A percentile compares a stretch with the other conserved stretches of the same genome.
Conservation (phyloP, 1,284 basidiomycete genomes). For the Leucoagaricus sp. region DNA sequence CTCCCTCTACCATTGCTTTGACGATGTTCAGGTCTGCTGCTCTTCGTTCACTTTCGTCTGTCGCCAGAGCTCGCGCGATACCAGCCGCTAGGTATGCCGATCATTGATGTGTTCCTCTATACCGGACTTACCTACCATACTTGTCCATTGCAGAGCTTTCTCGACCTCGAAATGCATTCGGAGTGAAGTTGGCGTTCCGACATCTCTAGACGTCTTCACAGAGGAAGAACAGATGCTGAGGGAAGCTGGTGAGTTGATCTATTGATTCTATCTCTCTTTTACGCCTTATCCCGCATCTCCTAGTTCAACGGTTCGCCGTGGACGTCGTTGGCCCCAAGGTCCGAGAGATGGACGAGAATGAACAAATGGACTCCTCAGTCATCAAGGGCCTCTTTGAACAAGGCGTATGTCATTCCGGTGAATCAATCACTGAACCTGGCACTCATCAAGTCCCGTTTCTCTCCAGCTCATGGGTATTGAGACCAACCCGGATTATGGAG, state of each 20-base stretch:
- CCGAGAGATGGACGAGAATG: constrained; percentile 97
- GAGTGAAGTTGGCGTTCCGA: constrained; percentile 36
- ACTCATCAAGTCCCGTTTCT: constrained; percentile 1
- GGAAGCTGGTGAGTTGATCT: constrained; percentile 68
- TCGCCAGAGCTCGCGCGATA: constrained; percentile 14
- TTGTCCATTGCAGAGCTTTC: constrained; percentile 34
- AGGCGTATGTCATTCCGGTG: constrained; percentile 62
- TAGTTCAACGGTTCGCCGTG: constrained; percentile 85
- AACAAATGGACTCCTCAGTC: constrained; percentile 89
- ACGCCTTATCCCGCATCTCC: constrained; percentile 3
- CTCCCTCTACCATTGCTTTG: background rate
- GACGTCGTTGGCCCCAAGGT: constrained; percentile 92
- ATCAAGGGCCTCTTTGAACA: constrained; percentile 94
- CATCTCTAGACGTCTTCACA: constrained; percentile 79
- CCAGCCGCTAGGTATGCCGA: constrained; percentile 18
- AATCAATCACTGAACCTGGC: background rate
- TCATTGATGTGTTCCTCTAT: background rate
- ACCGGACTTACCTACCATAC: background rate
- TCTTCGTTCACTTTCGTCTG: constrained; percentile 13
- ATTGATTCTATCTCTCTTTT: background rate
- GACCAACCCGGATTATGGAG: constrained; percentile 82
- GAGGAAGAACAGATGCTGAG: constrained; percentile 92
- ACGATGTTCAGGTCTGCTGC: constrained; percentile 26
- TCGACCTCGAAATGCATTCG: constrained; percentile 39
- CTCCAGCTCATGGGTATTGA: constrained; percentile 95